These are phyloP conservation scores for Clavulina sp. DNA, from an alignment of 768 basidiomycete genomes.

Conservation along the genomic window DNA sequence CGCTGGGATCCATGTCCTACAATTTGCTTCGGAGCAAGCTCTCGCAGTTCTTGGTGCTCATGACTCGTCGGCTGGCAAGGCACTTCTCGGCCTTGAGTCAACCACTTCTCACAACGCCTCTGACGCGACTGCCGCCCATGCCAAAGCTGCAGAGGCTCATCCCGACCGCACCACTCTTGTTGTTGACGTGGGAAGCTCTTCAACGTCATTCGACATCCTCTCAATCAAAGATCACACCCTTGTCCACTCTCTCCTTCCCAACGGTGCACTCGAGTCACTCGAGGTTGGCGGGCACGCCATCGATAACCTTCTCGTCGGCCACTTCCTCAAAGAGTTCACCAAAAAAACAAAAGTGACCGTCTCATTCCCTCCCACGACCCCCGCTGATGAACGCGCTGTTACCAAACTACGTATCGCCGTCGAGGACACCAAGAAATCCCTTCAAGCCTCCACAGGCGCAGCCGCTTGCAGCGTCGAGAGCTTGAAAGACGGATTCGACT, in stretches of 20 bases:
- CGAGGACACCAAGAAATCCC: conserved; percentile 86
- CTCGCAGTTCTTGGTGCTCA: conserved; percentile 40
- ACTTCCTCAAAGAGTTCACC: conserved; percentile 89
- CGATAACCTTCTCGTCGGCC: conserved; percentile 69
- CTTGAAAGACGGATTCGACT: conserved; percentile 85
- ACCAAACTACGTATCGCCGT: conserved; percentile 87
- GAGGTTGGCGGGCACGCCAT: conserved; percentile 50
- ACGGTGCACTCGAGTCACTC: conserved; percentile 27
- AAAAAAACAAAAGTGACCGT: conserved; percentile 82
- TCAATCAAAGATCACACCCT: conserved; percentile 55
- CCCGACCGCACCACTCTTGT: conserved; percentile 62
- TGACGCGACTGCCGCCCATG: neutral
- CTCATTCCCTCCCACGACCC: conserved; percentile 38
- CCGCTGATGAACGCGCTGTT: conserved; percentile 63
- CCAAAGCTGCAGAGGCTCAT: neutral
- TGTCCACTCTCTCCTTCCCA: conserved; percentile 37
- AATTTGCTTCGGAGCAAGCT: conserved; percentile 75
- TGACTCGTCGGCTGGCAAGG: conserved; percentile 23
- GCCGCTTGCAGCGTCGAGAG: conserved; percentile 88
- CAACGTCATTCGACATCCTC: conserved; percentile 49
- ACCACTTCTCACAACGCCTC: no score
- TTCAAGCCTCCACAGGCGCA: conserved; percentile 71
- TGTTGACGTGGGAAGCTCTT: conserved; percentile 66
- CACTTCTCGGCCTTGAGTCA: no score
- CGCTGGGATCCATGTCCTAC: conserved; percentile 70